Conservation (phyloP, 2,329 filamentous ascomycete species). For the Calonectria henricotiae region DNA sequence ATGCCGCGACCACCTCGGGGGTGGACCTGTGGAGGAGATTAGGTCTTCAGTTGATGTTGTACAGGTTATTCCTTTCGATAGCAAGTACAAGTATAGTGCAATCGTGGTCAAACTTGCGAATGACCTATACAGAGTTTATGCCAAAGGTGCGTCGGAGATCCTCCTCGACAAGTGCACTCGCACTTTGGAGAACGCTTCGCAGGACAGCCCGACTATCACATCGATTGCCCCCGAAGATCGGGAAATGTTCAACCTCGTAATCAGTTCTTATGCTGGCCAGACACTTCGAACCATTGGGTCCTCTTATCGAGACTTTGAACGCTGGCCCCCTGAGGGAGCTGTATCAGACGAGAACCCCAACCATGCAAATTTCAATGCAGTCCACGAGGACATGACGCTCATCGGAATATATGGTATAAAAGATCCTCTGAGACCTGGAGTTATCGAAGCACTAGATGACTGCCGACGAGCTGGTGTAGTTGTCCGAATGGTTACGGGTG, state of each 20-base stretch:
- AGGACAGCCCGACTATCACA: constrained; percentile 67
- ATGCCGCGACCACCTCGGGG: constrained; percentile 67
- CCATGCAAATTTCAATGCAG: constrained; percentile 67
- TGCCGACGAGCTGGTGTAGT: constrained; percentile 79
- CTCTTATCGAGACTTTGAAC: constrained; percentile 80
- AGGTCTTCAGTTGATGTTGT: constrained; percentile 65
- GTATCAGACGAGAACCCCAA: constrained; percentile 74
- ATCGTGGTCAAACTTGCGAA: constrained; percentile 67
- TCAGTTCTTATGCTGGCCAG: constrained; percentile 74
- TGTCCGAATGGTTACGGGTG: constrained; percentile 76
- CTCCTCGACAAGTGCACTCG: constrained; percentile 65
- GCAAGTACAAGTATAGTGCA: constrained; percentile 71
- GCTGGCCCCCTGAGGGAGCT: constrained; percentile 79
- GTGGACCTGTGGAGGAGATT: constrained; percentile 64
- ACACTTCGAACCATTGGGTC: constrained; percentile 84
- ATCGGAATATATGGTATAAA: constrained; percentile 76
- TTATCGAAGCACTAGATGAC: constrained; percentile 74
- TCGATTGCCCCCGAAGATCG: constrained; percentile 70
- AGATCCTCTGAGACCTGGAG: constrained; percentile 76
- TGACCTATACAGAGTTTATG: constrained; percentile 65
- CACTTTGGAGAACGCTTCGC: constrained; percentile 67
- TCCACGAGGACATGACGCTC: constrained; percentile 62
- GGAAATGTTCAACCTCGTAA: constrained; percentile 69
- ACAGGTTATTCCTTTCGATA: constrained; percentile 71
- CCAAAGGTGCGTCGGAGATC: constrained; percentile 74